These are phyloP conservation scores for Solanum sejunctum DNA, from an alignment of 257 asterid species.

Conservation along the genomic window DNA sequence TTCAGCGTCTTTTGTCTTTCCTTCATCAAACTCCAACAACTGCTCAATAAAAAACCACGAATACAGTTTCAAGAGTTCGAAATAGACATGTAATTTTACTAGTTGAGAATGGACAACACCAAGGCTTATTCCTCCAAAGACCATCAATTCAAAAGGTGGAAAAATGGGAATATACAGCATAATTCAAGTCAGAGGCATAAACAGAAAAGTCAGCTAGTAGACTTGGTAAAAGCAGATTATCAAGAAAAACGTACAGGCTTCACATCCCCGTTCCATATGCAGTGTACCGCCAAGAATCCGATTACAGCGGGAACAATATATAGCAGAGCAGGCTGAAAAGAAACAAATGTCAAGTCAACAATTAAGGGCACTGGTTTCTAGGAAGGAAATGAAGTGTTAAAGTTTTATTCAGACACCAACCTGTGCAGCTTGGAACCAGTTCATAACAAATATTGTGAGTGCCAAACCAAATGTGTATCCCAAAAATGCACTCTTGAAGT, in stretches of 20 bases:
- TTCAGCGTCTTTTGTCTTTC: not conserved
- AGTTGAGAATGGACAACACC: not conserved
- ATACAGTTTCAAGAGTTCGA: not conserved
- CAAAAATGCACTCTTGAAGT: conserved; percentile 81
- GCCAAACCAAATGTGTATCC: conserved; percentile 70
- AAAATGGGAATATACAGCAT: not conserved
- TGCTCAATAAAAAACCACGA: not conserved
- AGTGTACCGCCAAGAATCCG: conserved; percentile 84
- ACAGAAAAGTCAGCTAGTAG: not conserved
- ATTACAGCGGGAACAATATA: conserved; percentile 94
- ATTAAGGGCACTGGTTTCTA: not conserved
- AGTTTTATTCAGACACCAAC: conserved; percentile 18
- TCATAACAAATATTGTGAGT: conserved; percentile 77
- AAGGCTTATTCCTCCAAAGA: not conserved
- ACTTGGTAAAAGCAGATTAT: not conserved
- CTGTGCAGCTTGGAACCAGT: conserved; percentile 99
- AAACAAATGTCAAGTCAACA: not conserved
- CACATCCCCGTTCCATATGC: conserved; percentile 83
- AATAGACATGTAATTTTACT: not conserved
- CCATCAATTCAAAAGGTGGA: not conserved
- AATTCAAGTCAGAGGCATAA: not conserved
- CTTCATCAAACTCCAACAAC: conserved; percentile 18
- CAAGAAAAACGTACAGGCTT: conserved; percentile 50
- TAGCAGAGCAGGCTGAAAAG: conserved; percentile 77
- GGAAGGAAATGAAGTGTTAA: not conserved